Evolutionary conservation across 106 monocot genomes (phyloP), one percentile per base, ranked within the genome.

Genomic region (Amphibolis antarctica): DNA sequence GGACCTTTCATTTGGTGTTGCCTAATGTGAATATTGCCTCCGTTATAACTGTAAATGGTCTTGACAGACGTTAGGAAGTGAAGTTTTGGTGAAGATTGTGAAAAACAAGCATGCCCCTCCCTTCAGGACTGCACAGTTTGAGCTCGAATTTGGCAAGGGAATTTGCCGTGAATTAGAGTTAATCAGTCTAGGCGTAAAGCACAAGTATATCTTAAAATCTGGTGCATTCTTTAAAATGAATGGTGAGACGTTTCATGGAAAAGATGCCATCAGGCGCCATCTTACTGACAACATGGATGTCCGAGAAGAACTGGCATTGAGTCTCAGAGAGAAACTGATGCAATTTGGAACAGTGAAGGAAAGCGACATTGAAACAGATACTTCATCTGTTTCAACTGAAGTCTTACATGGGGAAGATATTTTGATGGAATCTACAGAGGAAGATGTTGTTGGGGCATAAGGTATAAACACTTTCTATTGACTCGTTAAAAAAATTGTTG

Each of bases 51-150:
- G 9, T 1, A 52, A 49, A 66, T 52, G 20, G 14, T 19, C 12
- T 27, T 26, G n/a, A 70, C 69, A 93, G 98, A 71, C 66, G 27
- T n/a, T 88, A 65, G 98, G 98, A 72, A 87, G 77, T 56, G 79
- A 87, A 72, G 84, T 98, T 59, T 12, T 72, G 71, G 98, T 98
- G 75, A 98, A 98, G 64, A 84, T 98, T 19, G 91, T 98, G 60
- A 98, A 98, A 55, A 98, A 98, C 69, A 98, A 98, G 58, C 98
- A 82, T 63, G 96, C 98, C 19, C 98, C 98, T 51, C 98, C 98
- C 45, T 98, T 98, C 77, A 90, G 63, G 69, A 85, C 72, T 45
- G 85, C 82, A 12, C 78, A 85, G 44, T 98, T 98, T 73, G 91
- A 98, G 65, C 78, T 98, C 31, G 85, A 85, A 46, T 98, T 87